Conservation (phyloP, 345 rosid species). For the Crucihimalaya himalaica region DNA sequence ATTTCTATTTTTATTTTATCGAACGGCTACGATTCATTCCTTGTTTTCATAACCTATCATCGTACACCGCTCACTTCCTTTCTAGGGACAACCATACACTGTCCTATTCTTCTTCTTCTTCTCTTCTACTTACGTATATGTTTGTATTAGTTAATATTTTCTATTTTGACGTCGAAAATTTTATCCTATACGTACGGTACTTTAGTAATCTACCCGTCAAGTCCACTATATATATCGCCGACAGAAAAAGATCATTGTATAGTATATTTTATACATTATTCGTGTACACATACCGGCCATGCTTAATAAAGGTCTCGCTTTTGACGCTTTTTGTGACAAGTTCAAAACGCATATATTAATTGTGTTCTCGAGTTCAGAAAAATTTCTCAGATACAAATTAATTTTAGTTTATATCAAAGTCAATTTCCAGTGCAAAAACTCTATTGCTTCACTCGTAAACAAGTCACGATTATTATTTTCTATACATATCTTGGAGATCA, state of each 20-base stretch:
- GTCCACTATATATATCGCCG: slow-evolving; percentile 6
- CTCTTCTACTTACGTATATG: background rate
- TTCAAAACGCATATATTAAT: background rate
- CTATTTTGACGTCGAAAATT: slow-evolving; percentile 13
- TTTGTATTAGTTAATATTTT: background rate
- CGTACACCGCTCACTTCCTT: slow-evolving; percentile 34
- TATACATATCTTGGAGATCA: background rate
- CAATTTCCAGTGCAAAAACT: background rate
- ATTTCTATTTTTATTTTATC: no score
- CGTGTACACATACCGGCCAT: background rate
- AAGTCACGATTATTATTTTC: background rate
- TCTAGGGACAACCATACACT: slow-evolving; percentile 36
- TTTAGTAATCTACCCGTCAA: background rate
- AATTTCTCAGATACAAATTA: background rate
- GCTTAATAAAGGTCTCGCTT: background rate
- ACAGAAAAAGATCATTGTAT: background rate
- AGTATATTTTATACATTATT: background rate
- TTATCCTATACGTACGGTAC: slow-evolving; percentile 5
- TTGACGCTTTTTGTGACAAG: slow-evolving; percentile 6
- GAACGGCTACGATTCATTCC: slow-evolving; percentile 28
- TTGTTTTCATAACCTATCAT: slow-evolving; percentile 39
- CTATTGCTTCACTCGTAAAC: background rate
- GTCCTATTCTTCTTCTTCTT: slow-evolving; percentile 26
- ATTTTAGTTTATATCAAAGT: background rate
- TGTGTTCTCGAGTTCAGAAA: background rate